These are phyloP conservation scores for Acarospora socialis DNA, from an alignment of 2,329 filamentous ascomycete species.

Conservation along the genomic window DNA sequence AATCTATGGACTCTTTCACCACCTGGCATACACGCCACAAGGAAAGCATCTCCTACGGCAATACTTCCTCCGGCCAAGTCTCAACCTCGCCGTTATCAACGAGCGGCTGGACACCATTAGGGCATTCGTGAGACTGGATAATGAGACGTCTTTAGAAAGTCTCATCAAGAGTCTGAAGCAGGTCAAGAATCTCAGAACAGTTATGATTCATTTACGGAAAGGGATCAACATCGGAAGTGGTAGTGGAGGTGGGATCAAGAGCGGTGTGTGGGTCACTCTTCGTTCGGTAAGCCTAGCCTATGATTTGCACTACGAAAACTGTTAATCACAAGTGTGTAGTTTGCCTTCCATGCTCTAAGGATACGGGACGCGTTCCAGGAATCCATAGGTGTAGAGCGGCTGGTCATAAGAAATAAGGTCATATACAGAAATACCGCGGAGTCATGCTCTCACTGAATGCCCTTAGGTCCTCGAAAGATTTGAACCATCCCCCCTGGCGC, in stretches of 20 bases:
- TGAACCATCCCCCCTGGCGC: constrained; percentile 43
- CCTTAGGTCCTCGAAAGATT: constrained; percentile 45
- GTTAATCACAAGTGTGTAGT: constrained; percentile 30
- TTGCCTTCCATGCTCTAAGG: constrained; percentile 56
- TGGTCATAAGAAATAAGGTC: constrained; percentile 44
- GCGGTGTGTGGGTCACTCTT: constrained; percentile 60
- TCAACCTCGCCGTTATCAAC: constrained; percentile 51
- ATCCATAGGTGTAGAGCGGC: constrained; percentile 37
- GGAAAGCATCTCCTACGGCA: constrained; percentile 62
- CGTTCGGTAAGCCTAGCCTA: constrained; percentile 28
- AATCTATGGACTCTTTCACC: constrained; percentile 67
- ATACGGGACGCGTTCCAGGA: constrained; percentile 51
- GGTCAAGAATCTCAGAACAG: constrained; percentile 60
- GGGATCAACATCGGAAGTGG: constrained; percentile 48
- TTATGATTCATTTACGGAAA: constrained; percentile 58
- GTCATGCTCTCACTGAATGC: constrained; percentile 3
- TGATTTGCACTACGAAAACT: neutral
- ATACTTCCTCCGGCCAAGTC: constrained; percentile 65
- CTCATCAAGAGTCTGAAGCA: constrained; percentile 50
- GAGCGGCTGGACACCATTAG: constrained; percentile 58
- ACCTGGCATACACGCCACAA: constrained; percentile 62
- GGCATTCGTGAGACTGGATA: constrained; percentile 53
- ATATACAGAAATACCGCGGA: no score
- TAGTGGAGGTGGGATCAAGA: constrained; percentile 42
- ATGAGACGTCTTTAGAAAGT: constrained; percentile 40